Evolutionary conservation across 306 rosid genomes (phyloP).

Genomic region (Prosopis cineraria): DNA sequence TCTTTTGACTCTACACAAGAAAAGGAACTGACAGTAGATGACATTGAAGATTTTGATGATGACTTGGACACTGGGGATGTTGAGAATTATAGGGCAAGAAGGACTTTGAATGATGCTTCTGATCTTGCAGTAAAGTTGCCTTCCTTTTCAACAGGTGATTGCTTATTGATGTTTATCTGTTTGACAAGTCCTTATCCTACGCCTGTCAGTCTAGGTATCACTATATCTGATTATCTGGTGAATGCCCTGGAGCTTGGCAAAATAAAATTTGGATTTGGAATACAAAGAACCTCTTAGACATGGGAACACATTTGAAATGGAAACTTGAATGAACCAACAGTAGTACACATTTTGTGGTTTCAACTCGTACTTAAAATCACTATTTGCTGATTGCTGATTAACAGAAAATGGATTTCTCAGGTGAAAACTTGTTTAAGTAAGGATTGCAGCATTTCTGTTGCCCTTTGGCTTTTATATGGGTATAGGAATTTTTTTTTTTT

Average conservation of each 20-base stretch:
- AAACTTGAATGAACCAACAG: slow-evolving; percentile 13
- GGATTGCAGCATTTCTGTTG: neutral
- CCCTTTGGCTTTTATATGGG: slow-evolving; percentile 10
- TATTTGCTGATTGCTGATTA: neutral
- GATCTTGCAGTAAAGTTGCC: slow-evolving; percentile 85
- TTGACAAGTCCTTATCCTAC: slow-evolving; percentile 27
- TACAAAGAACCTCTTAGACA: slow-evolving; percentile 22
- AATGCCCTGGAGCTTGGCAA: neutral
- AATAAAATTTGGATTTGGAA: slow-evolving; percentile 16
- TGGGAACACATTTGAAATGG: neutral
- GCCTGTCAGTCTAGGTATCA: neutral
- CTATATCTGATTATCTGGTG: neutral
- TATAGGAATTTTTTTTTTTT: neutral
- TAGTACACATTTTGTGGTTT: neutral
- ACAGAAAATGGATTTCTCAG: slow-evolving; percentile 1
- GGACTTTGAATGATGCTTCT: slow-evolving; percentile 84
- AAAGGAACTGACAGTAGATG: slow-evolving; percentile 88
- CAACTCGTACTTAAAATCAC: neutral
- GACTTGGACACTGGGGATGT: slow-evolving; percentile 52
- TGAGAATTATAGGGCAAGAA: slow-evolving; percentile 57
- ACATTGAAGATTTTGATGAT: slow-evolving; percentile 93
- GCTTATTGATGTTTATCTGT: slow-evolving; percentile 31
- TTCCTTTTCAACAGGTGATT: slow-evolving; percentile 86
- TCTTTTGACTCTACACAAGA: slow-evolving; percentile 76
- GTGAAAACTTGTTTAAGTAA: neutral